Percentiles rank a stretch among this genome's conserved stretches.
These are phyloP conservation scores for Saccharomycodes ludwigii DNA, from an alignment of 805 yeast species.

Conservation along the genomic window DNA sequence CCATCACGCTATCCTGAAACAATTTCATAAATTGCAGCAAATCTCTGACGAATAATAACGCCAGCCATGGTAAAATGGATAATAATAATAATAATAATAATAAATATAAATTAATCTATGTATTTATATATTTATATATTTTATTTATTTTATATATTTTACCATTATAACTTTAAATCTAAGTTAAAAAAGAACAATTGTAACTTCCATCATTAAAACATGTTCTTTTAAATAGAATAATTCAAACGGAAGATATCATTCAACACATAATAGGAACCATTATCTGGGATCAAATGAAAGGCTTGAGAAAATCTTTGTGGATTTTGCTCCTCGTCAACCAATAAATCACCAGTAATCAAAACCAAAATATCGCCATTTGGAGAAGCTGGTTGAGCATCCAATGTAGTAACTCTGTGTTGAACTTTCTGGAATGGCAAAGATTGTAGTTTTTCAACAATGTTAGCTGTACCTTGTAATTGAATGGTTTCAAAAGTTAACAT, in stretches of 20 bases:
- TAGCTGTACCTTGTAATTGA: conserved; percentile 89
- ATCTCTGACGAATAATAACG: too few species aligned
- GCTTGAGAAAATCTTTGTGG: conserved; percentile 96
- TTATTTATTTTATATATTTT: neutral
- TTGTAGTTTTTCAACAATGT: conserved; percentile 82
- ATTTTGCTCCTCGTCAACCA: conserved; percentile 85
- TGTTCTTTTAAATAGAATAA: conserved; percentile 40
- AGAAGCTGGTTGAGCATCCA: conserved; percentile 97
- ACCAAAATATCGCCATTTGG: conserved; percentile 87
- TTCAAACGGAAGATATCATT: conserved; percentile 95
- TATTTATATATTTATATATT: neutral
- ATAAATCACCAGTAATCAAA: conserved; percentile 92
- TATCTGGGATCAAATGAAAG: conserved; percentile 92
- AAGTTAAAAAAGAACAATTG: neutral
- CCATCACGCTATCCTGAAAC: too few species aligned
- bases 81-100: too few species aligned
- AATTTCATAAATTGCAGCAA: too few species aligned
- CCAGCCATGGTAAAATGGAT: too few species aligned
- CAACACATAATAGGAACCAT: conserved; percentile 81
- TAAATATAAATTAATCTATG: conserved; percentile 3
- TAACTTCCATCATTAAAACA: neutral
- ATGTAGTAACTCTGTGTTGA: conserved; percentile 82
- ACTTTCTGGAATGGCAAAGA: conserved; percentile 88
- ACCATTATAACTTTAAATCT: neutral
- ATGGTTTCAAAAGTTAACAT: conserved; percentile 95